Conservation (phyloP, 2,329 filamentous ascomycete genomes). For the Xenoacremonium recifei region DNA sequence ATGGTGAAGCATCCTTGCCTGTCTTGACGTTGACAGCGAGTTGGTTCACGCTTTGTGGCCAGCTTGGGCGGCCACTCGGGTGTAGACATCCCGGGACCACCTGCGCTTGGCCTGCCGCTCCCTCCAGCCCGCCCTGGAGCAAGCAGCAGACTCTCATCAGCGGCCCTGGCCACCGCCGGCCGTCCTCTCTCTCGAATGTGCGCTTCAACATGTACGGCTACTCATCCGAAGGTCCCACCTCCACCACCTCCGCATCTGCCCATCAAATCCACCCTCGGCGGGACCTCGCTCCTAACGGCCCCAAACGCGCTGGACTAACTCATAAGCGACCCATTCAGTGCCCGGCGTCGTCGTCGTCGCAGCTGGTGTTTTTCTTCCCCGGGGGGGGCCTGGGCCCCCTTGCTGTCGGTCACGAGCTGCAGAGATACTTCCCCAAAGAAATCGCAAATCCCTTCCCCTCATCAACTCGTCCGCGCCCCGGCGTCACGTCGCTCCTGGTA, state of each 20-base stretch:
- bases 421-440: conserved; percentile 20
- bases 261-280: conserved; percentile 28
- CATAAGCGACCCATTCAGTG: conserved; percentile 24
- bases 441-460: conserved; percentile 16
- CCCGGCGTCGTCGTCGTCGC: conserved; percentile 5
- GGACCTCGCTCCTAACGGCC: conserved; percentile 28
- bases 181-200: too few relatives aligned
- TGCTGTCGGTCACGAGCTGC: conserved; percentile 23
- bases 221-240: conserved; percentile 17
- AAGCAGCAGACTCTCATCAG: too few relatives aligned
- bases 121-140: too few relatives aligned
- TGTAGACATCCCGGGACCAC: too few relatives aligned
- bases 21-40: too few relatives aligned
- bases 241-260: conserved; percentile 29
- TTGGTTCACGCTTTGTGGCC: too few relatives aligned
- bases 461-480: neutral
- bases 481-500: neutral
- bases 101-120: too few relatives aligned
- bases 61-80: too few relatives aligned
- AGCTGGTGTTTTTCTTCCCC: conserved; percentile 4
- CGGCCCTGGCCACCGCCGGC: too few relatives aligned
- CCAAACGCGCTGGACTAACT: conserved; percentile 21
- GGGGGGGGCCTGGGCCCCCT: conserved; percentile 14
- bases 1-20: too few relatives aligned
- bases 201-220: too few relatives aligned